Evolutionary conservation across 2,329 filamentous ascomycete genomes (phyloP), one percentile per base, ranked within the genome.

Genomic region (Conoideocrella luteorostrata): DNA sequence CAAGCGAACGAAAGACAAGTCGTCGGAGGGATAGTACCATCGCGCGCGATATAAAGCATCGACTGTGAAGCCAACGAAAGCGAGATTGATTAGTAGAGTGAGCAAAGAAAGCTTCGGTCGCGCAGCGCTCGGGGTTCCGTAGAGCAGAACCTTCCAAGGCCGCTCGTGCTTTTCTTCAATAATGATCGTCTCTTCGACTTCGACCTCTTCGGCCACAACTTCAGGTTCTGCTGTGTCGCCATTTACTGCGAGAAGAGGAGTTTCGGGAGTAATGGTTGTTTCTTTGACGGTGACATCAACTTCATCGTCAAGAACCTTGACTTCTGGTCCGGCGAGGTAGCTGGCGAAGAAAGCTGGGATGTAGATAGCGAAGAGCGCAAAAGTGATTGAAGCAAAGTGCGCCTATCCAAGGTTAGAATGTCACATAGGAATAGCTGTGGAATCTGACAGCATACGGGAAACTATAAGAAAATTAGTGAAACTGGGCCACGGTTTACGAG

Each of bases 1-100:
- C 13, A 95, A 70, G 7, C 93, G 78, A 32, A 87, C 86, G 61
- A 98, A 95, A 0, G 89, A 87, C 10, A 95, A 69, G 51, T 94
- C 82, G 22, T 86, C 69, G 21, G 74, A 80, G 4, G 84, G 80
- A 61, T 95, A 75, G 26, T 84, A 75, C 47, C 83, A 62, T 10
- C 80, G 78, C 2, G 85, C 84, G 17, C 86, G 79, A 58, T 86
- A 89, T 12, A 95, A 72, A 30, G 90, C 77, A 61, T 98, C 93
- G 21, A 83, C 73, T 0, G 83, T 78, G 63, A 91, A 78, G 7
- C 77, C 69, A 5, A 88, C 73, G 32, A 93, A 68, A 3, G 75
- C 65, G 15, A 80, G 57, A 60, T 97, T 97, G 60, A 93, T 75
- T 22, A 82, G 64, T 41, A 89, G 78, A 0, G 86, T 87, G 21